Percentiles rank a stretch among this genome's conserved stretches.
phyloP scores from a whole-genome alignment of 2,329 filamentous ascomycete species.

The Neophaeococcomyces aloes region DNA sequence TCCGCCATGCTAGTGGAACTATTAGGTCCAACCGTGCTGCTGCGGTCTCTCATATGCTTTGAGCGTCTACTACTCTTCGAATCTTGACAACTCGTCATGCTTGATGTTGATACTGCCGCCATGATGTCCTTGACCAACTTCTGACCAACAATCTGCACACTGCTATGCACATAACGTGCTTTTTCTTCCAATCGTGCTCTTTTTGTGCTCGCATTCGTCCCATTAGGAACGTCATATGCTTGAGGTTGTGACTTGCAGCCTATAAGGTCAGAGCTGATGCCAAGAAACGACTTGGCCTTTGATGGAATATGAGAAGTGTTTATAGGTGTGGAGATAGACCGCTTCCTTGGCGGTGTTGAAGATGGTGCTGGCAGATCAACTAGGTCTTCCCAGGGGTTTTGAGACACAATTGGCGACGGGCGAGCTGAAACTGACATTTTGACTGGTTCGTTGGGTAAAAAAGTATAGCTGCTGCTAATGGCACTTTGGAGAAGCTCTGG shows the following conservation, averaged over 20 bases:
- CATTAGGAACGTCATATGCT: background rate
- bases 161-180: background rate
- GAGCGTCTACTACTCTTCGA: too few species aligned
- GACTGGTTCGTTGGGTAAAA: too few species aligned
- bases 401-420: too few species aligned
- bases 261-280: constrained; percentile 9
- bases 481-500: background rate
- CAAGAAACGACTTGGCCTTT: constrained; percentile 16
- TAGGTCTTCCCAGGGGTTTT: too few species aligned
- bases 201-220: background rate
- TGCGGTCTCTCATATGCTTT: constrained; percentile 1
- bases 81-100: background rate
- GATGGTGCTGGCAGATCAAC: too few species aligned
- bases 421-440: too few species aligned
- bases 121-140: constrained; percentile 4
- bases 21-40: background rate
- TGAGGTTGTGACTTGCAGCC: background rate
- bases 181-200: too few species aligned
- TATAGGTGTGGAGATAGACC: background rate
- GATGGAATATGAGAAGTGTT: constrained; percentile 11
- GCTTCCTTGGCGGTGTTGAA: too few species aligned
- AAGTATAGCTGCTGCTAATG: too few species aligned
- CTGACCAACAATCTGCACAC: background rate
- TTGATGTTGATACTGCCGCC: background rate
- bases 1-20: background rate